phyloP scores from a whole-genome alignment of 176 grass and related monocot species.

The Phyllostachys edulis region DNA sequence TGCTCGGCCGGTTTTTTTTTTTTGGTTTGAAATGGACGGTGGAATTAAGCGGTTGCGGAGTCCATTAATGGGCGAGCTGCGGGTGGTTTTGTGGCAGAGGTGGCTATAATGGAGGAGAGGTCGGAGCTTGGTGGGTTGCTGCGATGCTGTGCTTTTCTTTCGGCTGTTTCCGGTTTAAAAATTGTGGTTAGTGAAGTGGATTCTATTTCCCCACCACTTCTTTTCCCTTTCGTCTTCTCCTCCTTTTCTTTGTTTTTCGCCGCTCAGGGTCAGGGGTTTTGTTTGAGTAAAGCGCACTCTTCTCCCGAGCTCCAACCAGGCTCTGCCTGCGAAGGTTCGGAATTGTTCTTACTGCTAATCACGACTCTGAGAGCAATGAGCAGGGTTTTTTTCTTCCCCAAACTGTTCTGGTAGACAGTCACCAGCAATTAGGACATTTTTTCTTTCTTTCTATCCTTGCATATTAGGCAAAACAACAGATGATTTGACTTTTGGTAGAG shows the following conservation, averaged over 20 bases:
- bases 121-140: constrained; percentile 32
- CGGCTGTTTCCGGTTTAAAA: constrained; percentile 41
- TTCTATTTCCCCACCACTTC: background rate
- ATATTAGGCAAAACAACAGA: background rate
- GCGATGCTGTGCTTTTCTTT: constrained; percentile 35
- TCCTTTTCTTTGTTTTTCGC: constrained; percentile 9
- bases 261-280: constrained; percentile 11
- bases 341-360: background rate
- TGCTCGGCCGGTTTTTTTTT: background rate
- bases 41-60: constrained; percentile 40
- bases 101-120: constrained; percentile 59
- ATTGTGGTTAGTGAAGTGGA: constrained; percentile 51
- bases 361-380: background rate
- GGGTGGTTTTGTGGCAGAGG: constrained; percentile 45
- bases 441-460: background rate
- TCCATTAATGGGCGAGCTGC: constrained; percentile 41
- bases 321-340: background rate
- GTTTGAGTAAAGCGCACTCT: constrained; percentile 43
- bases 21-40: constrained; percentile 32
- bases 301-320: constrained; percentile 20
- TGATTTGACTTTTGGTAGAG: background rate
- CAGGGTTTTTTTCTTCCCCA: background rate
- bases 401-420: background rate
- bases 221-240: background rate
- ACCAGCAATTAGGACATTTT: background rate